Evolutionary conservation across 1,284 basidiomycete genomes (phyloP).

Genomic region (Xerocomus nothofagi): DNA sequence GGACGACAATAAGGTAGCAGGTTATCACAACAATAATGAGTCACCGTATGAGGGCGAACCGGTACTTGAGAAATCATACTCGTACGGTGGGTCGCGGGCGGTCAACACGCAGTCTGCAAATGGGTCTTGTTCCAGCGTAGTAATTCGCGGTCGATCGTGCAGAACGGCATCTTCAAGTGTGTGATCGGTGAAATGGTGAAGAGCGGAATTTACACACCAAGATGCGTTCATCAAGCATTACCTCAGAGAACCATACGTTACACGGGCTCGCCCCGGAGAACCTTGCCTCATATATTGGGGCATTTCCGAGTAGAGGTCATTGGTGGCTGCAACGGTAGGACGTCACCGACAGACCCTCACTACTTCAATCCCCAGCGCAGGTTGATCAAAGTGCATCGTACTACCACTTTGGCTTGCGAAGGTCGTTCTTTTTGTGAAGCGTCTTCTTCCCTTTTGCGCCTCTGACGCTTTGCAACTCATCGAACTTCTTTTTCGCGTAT

Average conservation of each 20-base stretch:
- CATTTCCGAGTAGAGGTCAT: not conserved
- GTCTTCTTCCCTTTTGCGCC: constrained; percentile 77
- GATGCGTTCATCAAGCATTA: constrained; percentile 2
- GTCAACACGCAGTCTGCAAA: not conserved
- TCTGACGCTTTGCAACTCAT: constrained; percentile 73
- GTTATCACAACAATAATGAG: not conserved
- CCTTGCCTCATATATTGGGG: not conserved
- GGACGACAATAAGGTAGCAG: not conserved
- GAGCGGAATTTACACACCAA: constrained; percentile 7
- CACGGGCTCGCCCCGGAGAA: not conserved
- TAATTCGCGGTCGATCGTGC: not conserved
- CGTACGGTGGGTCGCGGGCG: not conserved
- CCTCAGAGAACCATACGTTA: constrained; percentile 12
- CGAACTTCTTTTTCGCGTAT: constrained; percentile 95
- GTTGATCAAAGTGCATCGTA: constrained; percentile 21
- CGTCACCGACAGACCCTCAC: not conserved
- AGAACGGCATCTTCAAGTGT: constrained; percentile 9
- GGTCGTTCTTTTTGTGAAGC: constrained; percentile 63
- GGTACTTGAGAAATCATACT: not conserved
- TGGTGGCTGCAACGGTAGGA: not conserved
- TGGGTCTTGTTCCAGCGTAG: not conserved
- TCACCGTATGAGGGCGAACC: not conserved
- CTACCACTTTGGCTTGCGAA: constrained; percentile 71
- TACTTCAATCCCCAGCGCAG: not conserved
- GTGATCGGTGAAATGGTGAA: constrained; percentile 17